Evolutionary conservation across 352 stramenopile genomes (phyloP).

Genomic region (Phytophthora fragariaefolia): DNA sequence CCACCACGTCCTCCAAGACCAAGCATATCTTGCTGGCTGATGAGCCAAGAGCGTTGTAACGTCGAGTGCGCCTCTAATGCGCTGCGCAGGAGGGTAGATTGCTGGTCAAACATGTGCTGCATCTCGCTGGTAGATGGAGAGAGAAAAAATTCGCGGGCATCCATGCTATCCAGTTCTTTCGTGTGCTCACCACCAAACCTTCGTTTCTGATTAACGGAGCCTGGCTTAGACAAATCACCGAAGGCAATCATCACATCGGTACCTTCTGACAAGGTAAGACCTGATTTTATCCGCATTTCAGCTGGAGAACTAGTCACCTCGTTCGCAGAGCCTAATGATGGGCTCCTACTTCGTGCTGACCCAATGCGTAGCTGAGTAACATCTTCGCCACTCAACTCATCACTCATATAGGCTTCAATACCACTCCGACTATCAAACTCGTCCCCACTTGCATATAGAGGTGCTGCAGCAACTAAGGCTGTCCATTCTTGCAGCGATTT

Average conservation of each 20-base stretch:
- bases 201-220: slow-evolving; percentile 35
- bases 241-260: slow-evolving; percentile 83
- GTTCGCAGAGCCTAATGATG: slow-evolving; percentile 36
- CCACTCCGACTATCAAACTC: slow-evolving; percentile 51
- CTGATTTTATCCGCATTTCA: slow-evolving; percentile 27
- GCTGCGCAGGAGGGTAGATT: slow-evolving; percentile 70
- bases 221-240: slow-evolving; percentile 49
- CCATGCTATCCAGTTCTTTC: slow-evolving; percentile 59
- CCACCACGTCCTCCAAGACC: slow-evolving; percentile 53
- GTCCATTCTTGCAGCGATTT: slow-evolving; percentile 80
- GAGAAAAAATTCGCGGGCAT: slow-evolving; percentile 78
- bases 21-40: slow-evolving; percentile 79
- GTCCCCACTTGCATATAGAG: slow-evolving; percentile 68
- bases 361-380: slow-evolving; percentile 3
- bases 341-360: slow-evolving; percentile 18
- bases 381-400: slow-evolving; percentile 41
- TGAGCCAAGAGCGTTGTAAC: slow-evolving; percentile 78
- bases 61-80: slow-evolving; percentile 79
- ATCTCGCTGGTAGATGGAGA: slow-evolving; percentile 88
- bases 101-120: slow-evolving; percentile 90
- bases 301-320: slow-evolving; percentile 24
- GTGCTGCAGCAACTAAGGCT: slow-evolving; percentile 70
- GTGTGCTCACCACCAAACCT: slow-evolving; percentile 59
- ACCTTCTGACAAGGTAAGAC: slow-evolving; percentile 76
- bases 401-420: slow-evolving; percentile 31